These are phyloP conservation scores for Spirogloea muscicola DNA, from an alignment of 139 green algal species.

Conservation along the genomic window DNA sequence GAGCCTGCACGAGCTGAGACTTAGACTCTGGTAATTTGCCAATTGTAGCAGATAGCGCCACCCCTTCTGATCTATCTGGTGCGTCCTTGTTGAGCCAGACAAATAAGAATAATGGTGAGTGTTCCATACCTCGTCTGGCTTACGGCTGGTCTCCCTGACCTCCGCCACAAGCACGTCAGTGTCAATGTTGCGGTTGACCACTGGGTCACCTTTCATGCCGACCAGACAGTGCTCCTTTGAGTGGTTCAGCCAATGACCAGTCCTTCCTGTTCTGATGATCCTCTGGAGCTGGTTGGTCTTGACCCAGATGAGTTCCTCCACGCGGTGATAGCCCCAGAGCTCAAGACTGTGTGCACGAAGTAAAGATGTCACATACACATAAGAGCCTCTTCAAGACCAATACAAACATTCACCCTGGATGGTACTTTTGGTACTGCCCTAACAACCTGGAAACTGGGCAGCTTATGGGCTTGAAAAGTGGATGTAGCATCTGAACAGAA, in stretches of 20 bases:
- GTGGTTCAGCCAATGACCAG: slow-evolving; percentile 84
- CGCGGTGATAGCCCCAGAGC: slow-evolving; percentile 77
- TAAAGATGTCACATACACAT: too few species aligned
- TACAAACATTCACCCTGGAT: too few species aligned
- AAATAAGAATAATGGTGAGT: too few species aligned
- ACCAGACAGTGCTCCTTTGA: slow-evolving; percentile 86
- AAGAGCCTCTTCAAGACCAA: too few species aligned
- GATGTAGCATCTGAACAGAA: too few species aligned
- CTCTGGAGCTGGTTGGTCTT: slow-evolving; percentile 85
- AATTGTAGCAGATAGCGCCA: too few species aligned
- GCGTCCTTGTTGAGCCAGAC: too few species aligned
- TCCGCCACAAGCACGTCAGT: slow-evolving; percentile 74
- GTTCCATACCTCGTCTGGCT: slow-evolving; percentile 75
- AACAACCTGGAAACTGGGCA: too few species aligned
- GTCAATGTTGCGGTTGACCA: slow-evolving; percentile 67
- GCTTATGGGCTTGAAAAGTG: too few species aligned
- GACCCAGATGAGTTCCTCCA: slow-evolving; percentile 86
- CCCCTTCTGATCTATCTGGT: too few species aligned
- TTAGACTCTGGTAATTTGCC: too few species aligned
- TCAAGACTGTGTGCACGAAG: slow-evolving; percentile 60
- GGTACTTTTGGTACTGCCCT: too few species aligned
- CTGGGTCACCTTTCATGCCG: slow-evolving; percentile 70
- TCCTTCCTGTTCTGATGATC: slow-evolving; percentile 61
- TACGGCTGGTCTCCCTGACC: slow-evolving; percentile 74
- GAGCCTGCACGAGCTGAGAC: not conserved